phyloP scores from a whole-genome alignment of 345 rosid species.

The Melastoma malabathricum region DNA sequence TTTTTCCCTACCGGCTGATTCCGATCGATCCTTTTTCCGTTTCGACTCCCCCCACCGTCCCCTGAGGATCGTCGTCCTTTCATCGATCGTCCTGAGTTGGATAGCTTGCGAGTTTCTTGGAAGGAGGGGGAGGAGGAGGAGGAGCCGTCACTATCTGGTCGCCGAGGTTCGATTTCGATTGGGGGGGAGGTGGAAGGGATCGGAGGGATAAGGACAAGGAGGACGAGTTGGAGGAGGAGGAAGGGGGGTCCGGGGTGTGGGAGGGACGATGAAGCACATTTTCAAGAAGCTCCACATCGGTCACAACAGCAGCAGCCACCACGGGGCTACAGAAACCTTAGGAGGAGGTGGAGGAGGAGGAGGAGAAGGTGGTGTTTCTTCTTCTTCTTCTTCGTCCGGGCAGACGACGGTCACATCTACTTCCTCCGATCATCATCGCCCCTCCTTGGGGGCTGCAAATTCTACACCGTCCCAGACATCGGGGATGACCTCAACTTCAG shows the following conservation, averaged over 20 bases:
- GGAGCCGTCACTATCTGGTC: too few relatives aligned
- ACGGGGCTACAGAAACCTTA: conserved; percentile 57
- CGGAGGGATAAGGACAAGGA: conserved; percentile 4
- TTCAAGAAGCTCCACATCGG: conserved; percentile 86
- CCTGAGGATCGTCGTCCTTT: too few relatives aligned
- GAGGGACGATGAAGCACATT: conserved; percentile 65
- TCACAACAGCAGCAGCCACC: conserved; percentile 41
- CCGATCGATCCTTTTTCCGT: too few relatives aligned
- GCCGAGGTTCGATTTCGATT: background rate
- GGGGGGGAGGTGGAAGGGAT: background rate
- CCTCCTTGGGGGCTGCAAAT: conserved; percentile 12
- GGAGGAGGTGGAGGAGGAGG: too few relatives aligned
- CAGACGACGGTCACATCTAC: conserved; percentile 7
- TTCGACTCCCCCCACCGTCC: too few relatives aligned
- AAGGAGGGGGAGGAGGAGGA: background rate
- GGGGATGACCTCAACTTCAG: conserved; percentile 14
- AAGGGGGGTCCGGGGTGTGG: background rate
- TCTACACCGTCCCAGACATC: conserved; percentile 20
- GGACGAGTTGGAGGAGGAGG: background rate
- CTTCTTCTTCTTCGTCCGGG: too few relatives aligned
- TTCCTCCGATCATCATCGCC: conserved; percentile 31
- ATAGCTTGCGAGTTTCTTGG: too few relatives aligned
- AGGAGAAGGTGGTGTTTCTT: too few relatives aligned
- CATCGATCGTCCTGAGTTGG: too few relatives aligned
- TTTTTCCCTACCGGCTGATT: conserved; percentile 2